Evolutionary conservation across 1,284 basidiomycete species (phyloP).

Genomic region (Stygiomarasmius scandens): DNA sequence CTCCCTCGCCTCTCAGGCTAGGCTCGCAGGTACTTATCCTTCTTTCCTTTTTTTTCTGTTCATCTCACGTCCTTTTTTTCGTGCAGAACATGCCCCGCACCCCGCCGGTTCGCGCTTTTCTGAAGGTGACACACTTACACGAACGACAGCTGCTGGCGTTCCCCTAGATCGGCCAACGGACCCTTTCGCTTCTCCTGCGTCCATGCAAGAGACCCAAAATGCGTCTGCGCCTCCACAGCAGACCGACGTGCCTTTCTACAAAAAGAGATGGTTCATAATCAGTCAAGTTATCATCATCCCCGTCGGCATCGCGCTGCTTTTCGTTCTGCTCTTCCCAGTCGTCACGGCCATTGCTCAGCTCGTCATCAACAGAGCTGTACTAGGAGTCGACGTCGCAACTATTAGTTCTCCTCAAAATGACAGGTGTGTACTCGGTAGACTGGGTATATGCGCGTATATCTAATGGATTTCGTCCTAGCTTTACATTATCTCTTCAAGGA

Average conservation of each 20-base stretch:
- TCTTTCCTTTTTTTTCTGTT: slow-evolving; percentile 1
- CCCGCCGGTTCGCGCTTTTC: slow-evolving; percentile 39
- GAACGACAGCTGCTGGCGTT: slow-evolving; percentile 34
- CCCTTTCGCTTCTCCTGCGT: not conserved
- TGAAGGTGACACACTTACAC: slow-evolving; percentile 21
- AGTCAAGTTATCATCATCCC: slow-evolving; percentile 52
- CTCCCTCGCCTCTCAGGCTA: not conserved
- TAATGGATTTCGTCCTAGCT: slow-evolving; percentile 37
- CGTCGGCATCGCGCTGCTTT: slow-evolving; percentile 61
- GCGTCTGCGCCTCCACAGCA: slow-evolving; percentile 15
- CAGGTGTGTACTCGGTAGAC: slow-evolving; percentile 42
- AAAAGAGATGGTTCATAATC: slow-evolving; percentile 42
- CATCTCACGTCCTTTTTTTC: not conserved
- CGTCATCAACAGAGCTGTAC: slow-evolving; percentile 54
- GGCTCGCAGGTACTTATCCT: slow-evolving; percentile 36
- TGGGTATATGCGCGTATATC: slow-evolving; percentile 2
- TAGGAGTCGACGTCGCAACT: slow-evolving; percentile 52
- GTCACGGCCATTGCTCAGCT: slow-evolving; percentile 65
- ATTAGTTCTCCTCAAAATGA: slow-evolving; percentile 55
- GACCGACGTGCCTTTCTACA: slow-evolving; percentile 37
- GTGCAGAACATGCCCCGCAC: slow-evolving; percentile 38
- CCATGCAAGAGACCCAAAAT: slow-evolving; percentile 20
- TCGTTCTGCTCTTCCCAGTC: slow-evolving; percentile 67
- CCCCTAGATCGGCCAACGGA: slow-evolving; percentile 11
- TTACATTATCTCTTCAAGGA: slow-evolving; percentile 52